Evolutionary conservation across 2,329 filamentous ascomycete genomes (phyloP).

Genomic region (Elsinoe ampelina): DNA sequence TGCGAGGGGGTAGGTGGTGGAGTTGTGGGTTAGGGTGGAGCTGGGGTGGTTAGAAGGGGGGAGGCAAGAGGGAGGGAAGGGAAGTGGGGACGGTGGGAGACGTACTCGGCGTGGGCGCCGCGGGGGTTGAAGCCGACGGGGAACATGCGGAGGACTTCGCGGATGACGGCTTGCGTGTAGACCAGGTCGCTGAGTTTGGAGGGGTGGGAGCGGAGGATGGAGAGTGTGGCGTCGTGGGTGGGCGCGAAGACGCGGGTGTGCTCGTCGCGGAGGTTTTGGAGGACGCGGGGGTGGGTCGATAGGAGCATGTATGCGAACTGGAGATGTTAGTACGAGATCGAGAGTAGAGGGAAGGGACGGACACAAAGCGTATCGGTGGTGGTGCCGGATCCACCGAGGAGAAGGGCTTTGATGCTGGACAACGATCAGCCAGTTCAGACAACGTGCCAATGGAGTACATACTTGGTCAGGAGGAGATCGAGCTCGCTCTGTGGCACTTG

Average conservation of each 20-base stretch:
- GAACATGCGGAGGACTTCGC: background rate
- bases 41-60: background rate
- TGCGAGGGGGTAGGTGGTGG: background rate
- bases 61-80: no score
- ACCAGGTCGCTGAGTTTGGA: background rate
- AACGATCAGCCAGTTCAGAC: background rate
- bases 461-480: background rate
- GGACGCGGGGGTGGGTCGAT: background rate
- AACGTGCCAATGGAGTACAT: background rate
- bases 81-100: background rate
- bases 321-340: background rate
- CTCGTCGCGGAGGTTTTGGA: background rate
- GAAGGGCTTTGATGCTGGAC: background rate
- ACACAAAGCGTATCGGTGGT: background rate
- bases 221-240: background rate
- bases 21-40: background rate
- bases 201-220: background rate
- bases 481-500: background rate
- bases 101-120: background rate
- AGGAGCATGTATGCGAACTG: slow-evolving; percentile 1
- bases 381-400: background rate
- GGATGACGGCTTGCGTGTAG: background rate
- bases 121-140: background rate
- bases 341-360: background rate
- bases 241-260: background rate